A percentile compares a stretch with the other conserved stretches of the same genome.
phyloP scores from a whole-genome alignment of 768 basidiomycete species.

The Thelephora aurantiotincta region DNA sequence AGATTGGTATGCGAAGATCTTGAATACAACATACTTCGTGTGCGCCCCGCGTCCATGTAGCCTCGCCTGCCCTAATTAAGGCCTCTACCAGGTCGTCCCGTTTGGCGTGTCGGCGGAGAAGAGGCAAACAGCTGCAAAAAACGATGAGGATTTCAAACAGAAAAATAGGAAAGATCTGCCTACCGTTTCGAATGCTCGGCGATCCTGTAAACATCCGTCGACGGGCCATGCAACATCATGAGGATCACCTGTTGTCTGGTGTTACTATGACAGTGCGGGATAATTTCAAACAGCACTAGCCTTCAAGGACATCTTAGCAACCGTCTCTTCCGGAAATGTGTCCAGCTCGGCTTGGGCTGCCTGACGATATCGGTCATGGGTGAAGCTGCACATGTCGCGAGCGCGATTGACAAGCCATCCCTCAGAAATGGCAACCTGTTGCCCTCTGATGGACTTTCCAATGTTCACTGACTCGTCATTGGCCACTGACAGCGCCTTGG shows the following conservation, averaged over 20 bases:
- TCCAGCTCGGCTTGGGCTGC: conserved; percentile 51
- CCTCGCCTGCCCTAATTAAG: conserved; percentile 54
- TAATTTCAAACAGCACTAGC: conserved; percentile 19
- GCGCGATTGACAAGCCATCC: conserved; percentile 65
- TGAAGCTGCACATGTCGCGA: conserved; percentile 63
- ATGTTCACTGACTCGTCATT: conserved; percentile 14
- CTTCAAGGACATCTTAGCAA: conserved; percentile 58
- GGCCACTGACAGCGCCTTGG: conserved; percentile 27
- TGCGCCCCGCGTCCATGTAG: conserved; percentile 58
- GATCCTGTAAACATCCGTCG: conserved; percentile 51
- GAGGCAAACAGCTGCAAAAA: conserved; percentile 36
- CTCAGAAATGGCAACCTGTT: conserved; percentile 52
- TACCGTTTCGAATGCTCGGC: conserved; percentile 58
- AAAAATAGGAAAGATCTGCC: conserved; percentile 4
- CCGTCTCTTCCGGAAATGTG: conserved; percentile 28
- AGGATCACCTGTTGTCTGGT: conserved; percentile 37
- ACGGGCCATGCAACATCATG: conserved; percentile 53
- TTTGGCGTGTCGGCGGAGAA: conserved; percentile 46
- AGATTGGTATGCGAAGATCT: not conserved
- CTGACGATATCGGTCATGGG: conserved; percentile 64
- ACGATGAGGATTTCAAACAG: not conserved
- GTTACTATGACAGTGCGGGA: not conserved
- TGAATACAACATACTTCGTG: conserved; percentile 38
- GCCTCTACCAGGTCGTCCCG: conserved; percentile 47
- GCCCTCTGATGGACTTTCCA: conserved; percentile 49